These are phyloP conservation scores for Termitomyces sp. DNA, from an alignment of 768 basidiomycete species.

Conservation along the genomic window DNA sequence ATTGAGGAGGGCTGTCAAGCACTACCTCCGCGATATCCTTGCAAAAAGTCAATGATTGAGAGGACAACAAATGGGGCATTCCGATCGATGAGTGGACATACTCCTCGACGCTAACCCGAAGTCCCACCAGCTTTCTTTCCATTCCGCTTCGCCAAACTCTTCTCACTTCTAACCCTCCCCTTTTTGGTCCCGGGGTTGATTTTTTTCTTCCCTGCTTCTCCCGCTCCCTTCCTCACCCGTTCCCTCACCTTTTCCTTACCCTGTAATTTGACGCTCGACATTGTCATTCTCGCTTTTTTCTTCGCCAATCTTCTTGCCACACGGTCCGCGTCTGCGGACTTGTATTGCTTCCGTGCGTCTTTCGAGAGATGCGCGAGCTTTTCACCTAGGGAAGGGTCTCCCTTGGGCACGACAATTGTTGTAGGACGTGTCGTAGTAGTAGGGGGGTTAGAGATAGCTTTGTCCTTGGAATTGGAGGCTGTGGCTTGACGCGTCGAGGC, in stretches of 20 bases:
- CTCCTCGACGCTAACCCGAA: neutral
- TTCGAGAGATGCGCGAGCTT: slow-evolving; percentile 74
- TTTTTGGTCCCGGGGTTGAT: slow-evolving; percentile 32
- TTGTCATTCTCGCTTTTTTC: slow-evolving; percentile 67
- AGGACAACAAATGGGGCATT: neutral
- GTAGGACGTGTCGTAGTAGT: slow-evolving; percentile 9
- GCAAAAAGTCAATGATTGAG: neutral
- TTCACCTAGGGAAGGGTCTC: slow-evolving; percentile 77
- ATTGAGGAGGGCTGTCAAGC: no score
- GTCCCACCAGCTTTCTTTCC: slow-evolving; percentile 41
- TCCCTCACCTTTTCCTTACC: slow-evolving; percentile 41
- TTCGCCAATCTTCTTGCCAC: slow-evolving; percentile 82
- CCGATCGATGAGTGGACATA: neutral
- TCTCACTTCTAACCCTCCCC: slow-evolving; percentile 47
- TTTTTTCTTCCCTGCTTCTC: slow-evolving; percentile 25
- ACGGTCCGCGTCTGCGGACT: slow-evolving; percentile 74
- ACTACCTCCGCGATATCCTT: no score
- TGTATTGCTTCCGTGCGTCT: slow-evolving; percentile 80
- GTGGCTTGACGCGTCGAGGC: slow-evolving; percentile 19
- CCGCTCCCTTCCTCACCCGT: slow-evolving; percentile 35
- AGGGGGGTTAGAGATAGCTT: slow-evolving; percentile 11
- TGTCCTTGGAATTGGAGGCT: slow-evolving; percentile 15
- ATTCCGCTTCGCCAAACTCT: slow-evolving; percentile 48
- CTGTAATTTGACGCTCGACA: slow-evolving; percentile 28
- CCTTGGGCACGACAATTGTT: slow-evolving; percentile 51